Percentiles rank a stretch among this genome's conserved stretches.
These are phyloP conservation scores for Diaporthe ampelina DNA, from an alignment of 2,329 filamentous ascomycete genomes.

Conservation along the genomic window DNA sequence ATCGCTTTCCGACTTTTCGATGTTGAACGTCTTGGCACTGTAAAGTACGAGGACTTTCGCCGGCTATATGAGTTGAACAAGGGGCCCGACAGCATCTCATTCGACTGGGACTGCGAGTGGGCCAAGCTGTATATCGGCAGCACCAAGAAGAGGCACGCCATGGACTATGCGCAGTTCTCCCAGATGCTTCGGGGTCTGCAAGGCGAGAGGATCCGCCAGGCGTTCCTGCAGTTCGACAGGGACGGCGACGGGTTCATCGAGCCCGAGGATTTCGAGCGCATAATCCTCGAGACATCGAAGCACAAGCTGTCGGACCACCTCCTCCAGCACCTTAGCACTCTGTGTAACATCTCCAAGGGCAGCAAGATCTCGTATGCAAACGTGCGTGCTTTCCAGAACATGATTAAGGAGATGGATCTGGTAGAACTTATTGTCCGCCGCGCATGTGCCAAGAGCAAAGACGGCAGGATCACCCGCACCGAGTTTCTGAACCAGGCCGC, in stretches of 20 bases:
- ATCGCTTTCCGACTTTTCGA: slow-evolving; percentile 98
- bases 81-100: slow-evolving; percentile 86
- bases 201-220: slow-evolving; percentile 95
- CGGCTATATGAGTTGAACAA: slow-evolving; percentile 90
- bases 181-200: slow-evolving; percentile 98
- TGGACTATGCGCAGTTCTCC: slow-evolving; percentile 96
- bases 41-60: slow-evolving; percentile 92
- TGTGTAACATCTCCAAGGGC: slow-evolving; percentile 93
- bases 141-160: slow-evolving; percentile 87
- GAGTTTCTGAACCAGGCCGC: slow-evolving; percentile 97
- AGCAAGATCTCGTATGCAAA: slow-evolving; percentile 98
- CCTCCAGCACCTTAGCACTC: slow-evolving; percentile 87
- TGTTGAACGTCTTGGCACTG: slow-evolving; percentile 82
- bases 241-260: slow-evolving; percentile 96
- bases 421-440: slow-evolving; percentile 94
- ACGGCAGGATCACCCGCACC: slow-evolving; percentile 93
- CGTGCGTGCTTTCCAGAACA: slow-evolving; percentile 97
- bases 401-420: slow-evolving; percentile 97
- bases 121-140: slow-evolving; percentile 93
- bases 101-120: slow-evolving; percentile 98
- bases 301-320: slow-evolving; percentile 99
- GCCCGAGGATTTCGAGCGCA: slow-evolving; percentile 95
- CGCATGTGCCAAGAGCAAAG: slow-evolving; percentile 83
- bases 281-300: slow-evolving; percentile 90
- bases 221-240: slow-evolving; percentile 92